A percentile compares a stretch with the other conserved stretches of the same genome.
Evolutionary conservation across 768 basidiomycete species (phyloP).

Genomic region (Termitomyces sp.): DNA sequence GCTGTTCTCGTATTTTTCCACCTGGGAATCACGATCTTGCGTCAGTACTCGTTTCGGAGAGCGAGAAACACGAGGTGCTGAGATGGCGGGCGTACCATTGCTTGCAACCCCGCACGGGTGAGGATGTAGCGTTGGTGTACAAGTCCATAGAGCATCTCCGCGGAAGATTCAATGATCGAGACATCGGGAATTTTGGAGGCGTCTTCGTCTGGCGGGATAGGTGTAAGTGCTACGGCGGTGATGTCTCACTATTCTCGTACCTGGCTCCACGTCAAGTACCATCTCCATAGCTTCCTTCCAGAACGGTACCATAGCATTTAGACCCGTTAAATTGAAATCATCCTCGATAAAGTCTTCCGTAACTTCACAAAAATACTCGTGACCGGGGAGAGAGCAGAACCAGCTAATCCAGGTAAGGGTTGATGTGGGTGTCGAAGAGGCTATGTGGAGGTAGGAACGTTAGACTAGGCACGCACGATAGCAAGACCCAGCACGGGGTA

Average conservation of each 20-base stretch:
- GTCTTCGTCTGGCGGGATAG: slow-evolving; percentile 64
- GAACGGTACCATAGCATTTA: slow-evolving; percentile 95
- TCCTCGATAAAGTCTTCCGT: slow-evolving; percentile 99
- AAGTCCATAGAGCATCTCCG: slow-evolving; percentile 94
- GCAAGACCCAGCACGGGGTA: not conserved
- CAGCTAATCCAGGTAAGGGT: slow-evolving; percentile 94
- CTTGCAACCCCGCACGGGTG: slow-evolving; percentile 87
- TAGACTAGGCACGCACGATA: slow-evolving; percentile 12
- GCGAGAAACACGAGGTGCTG: slow-evolving; percentile 11
- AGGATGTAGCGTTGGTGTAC: slow-evolving; percentile 98
- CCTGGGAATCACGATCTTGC: slow-evolving; percentile 37
- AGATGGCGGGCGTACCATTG: slow-evolving; percentile 64
- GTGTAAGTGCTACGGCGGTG: slow-evolving; percentile 2
- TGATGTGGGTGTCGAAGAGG: slow-evolving; percentile 86
- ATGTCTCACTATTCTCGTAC: slow-evolving; percentile 37
- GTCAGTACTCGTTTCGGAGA: slow-evolving; percentile 9
- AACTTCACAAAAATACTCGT: slow-evolving; percentile 98
- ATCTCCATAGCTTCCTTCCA: slow-evolving; percentile 99
- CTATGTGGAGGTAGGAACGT: slow-evolving; percentile 30
- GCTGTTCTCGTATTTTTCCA: slow-evolving; percentile 91
- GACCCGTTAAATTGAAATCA: slow-evolving; percentile 96
- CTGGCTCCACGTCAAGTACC: slow-evolving; percentile 98
- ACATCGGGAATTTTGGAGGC: slow-evolving; percentile 95
- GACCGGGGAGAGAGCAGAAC: slow-evolving; percentile 92
- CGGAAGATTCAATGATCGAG: slow-evolving; percentile 95